phyloP scores from a whole-genome alignment of 352 stramenopile species.

The Pythium graminicola region DNA sequence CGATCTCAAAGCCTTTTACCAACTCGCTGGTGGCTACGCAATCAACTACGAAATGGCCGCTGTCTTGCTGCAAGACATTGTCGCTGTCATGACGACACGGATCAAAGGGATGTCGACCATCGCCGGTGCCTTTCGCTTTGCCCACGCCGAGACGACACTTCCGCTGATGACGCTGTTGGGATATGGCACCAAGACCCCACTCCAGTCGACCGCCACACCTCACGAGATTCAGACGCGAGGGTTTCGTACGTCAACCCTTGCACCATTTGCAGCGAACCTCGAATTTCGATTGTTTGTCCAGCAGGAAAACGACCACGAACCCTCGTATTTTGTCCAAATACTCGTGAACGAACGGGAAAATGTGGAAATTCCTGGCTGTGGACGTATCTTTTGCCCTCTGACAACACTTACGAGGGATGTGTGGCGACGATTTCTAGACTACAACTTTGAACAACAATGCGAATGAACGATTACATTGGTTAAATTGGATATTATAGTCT shows the following conservation, averaged over 20 bases:
- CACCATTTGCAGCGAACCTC: slow-evolving; percentile 70
- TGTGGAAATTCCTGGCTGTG: slow-evolving; percentile 35
- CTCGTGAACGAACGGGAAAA: slow-evolving; percentile 33
- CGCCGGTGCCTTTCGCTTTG: slow-evolving; percentile 52
- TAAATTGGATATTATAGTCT: too few relatives aligned
- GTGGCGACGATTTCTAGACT: slow-evolving; percentile 30
- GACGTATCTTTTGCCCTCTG: slow-evolving; percentile 38
- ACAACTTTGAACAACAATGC: slow-evolving; percentile 44
- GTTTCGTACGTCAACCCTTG: slow-evolving; percentile 48
- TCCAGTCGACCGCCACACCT: slow-evolving; percentile 30
- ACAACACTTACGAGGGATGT: slow-evolving; percentile 32
- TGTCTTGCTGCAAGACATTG: slow-evolving; percentile 52
- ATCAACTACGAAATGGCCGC: slow-evolving; percentile 77
- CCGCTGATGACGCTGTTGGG: slow-evolving; percentile 63
- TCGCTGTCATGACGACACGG: slow-evolving; percentile 41
- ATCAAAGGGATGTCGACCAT: slow-evolving; percentile 29
- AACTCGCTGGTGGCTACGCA: slow-evolving; percentile 43
- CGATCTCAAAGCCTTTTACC: slow-evolving; percentile 66
- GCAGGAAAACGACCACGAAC: not conserved
- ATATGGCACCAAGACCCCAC: slow-evolving; percentile 31
- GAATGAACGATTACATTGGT: not conserved
- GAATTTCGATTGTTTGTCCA: slow-evolving; percentile 52
- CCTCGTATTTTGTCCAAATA: slow-evolving; percentile 25
- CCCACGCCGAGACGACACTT: slow-evolving; percentile 67
- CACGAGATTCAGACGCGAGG: slow-evolving; percentile 35